Conservation (phyloP, 441 rosid species). For the Corymbia calophylla region DNA sequence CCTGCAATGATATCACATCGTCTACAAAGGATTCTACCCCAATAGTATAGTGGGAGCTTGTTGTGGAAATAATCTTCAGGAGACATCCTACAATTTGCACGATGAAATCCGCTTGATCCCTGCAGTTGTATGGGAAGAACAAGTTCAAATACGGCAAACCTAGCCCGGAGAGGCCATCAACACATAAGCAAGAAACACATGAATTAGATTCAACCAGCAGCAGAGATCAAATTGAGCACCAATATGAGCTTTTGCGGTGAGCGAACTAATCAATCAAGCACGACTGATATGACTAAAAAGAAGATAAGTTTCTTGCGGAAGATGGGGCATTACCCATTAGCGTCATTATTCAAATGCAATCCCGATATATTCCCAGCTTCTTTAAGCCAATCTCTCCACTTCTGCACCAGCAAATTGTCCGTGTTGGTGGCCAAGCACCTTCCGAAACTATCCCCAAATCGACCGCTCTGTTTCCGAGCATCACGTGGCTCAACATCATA, state of each 20-base stretch:
- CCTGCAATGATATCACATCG: not conserved
- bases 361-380: not conserved
- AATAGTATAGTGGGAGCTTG: not conserved
- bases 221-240: not conserved
- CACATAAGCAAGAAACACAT: no score
- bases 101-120: not conserved
- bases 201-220: not conserved
- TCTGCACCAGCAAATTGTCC: not conserved
- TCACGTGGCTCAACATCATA: not conserved
- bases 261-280: no score
- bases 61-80: rapidly evolving
- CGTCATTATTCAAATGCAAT: not conserved
- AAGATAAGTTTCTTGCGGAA: no score
- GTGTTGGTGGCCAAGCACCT: not conserved
- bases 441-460: not conserved
- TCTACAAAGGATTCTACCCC: not conserved
- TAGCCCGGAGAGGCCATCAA: not conserved
- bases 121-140: not conserved
- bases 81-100: not conserved
- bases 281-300: no score
- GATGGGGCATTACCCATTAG: not conserved
- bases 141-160: no score
- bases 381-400: not conserved
- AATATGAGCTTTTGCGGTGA: no score
- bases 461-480: not conserved